phyloP scores from a whole-genome alignment of 2,329 filamentous ascomycete genomes.

The Zalaria sp. region DNA sequence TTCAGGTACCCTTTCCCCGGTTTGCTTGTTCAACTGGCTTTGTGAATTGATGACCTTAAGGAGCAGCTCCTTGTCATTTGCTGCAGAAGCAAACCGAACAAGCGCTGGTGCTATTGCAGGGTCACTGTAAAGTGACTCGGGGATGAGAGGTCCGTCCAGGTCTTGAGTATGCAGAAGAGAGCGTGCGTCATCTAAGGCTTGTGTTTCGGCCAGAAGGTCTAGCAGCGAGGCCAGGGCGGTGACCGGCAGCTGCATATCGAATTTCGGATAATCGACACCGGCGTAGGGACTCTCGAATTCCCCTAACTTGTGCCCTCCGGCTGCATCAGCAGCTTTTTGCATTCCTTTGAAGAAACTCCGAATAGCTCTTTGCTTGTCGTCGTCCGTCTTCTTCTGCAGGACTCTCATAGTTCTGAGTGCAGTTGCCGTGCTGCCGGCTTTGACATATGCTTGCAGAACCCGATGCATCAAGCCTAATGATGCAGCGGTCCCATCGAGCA shows the following conservation, averaged over 20 bases:
- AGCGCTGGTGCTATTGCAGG: slow-evolving; percentile 37
- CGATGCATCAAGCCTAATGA: slow-evolving; percentile 28
- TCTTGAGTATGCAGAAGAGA: slow-evolving; percentile 40
- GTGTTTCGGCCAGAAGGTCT: slow-evolving; percentile 32
- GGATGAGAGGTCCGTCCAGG: slow-evolving; percentile 40
- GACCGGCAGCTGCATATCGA: slow-evolving; percentile 30
- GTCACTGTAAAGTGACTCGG: slow-evolving; percentile 28
- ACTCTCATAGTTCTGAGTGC: slow-evolving; percentile 22
- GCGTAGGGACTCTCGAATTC: slow-evolving; percentile 16
- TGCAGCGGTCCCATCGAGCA: slow-evolving; percentile 29
- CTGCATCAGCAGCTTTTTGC: slow-evolving; percentile 3
- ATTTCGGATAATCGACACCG: slow-evolving; percentile 29
- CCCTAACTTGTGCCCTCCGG: background rate
- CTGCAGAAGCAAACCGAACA: slow-evolving; percentile 38
- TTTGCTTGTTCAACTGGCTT: slow-evolving; percentile 4
- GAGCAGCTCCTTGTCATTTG: slow-evolving; percentile 26
- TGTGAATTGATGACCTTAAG: slow-evolving; percentile 11
- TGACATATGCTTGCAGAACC: slow-evolving; percentile 24
- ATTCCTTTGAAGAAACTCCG: slow-evolving; percentile 24
- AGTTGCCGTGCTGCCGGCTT: slow-evolving; percentile 21
- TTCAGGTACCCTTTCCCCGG: slow-evolving; percentile 3
- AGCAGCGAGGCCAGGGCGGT: slow-evolving; percentile 36
- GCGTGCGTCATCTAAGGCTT: slow-evolving; percentile 34
- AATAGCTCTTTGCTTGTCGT: slow-evolving; percentile 28
- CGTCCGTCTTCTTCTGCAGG: slow-evolving; percentile 27